Evolutionary conservation across 257 asterid species (phyloP).

Genomic region (Solanum pennellii): DNA sequence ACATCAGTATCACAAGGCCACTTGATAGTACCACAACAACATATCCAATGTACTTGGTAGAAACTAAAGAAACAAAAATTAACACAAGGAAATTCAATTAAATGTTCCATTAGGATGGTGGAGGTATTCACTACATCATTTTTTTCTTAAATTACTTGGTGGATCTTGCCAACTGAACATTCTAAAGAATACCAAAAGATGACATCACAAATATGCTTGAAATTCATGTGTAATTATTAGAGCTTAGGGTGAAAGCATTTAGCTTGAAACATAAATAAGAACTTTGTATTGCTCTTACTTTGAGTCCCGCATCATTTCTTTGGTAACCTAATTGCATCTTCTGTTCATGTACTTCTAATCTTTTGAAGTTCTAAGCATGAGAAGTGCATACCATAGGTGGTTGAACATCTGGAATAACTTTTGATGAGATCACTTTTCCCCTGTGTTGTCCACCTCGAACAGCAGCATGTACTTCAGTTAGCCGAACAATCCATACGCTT

Average conservation of each 20-base stretch:
- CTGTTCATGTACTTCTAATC: not conserved
- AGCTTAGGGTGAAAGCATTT: not conserved
- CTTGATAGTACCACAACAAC: not conserved
- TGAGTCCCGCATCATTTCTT: not conserved
- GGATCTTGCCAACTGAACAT: not conserved
- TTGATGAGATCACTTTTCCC: slow-evolving; percentile 81
- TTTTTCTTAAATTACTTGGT: not conserved
- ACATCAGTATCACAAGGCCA: not conserved
- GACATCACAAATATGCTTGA: not conserved
- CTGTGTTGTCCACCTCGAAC: slow-evolving; percentile 95
- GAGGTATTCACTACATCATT: not conserved
- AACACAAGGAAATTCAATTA: not conserved
- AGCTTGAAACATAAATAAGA: not conserved
- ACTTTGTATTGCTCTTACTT: not conserved
- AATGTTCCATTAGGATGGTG: not conserved
- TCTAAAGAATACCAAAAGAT: not conserved
- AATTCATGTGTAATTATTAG: not conserved
- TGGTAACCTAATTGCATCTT: not conserved
- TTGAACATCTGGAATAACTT: slow-evolving; percentile 78
- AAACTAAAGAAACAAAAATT: not conserved
- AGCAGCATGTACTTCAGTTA: slow-evolving; percentile 88
- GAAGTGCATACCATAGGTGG: slow-evolving; percentile 73
- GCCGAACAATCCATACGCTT: slow-evolving; percentile 89
- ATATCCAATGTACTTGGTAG: not conserved
- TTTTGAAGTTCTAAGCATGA: not conserved